Evolutionary conservation across 2,329 filamentous ascomycete genomes (phyloP).

Genomic region (Sporothrix brasiliensis): DNA sequence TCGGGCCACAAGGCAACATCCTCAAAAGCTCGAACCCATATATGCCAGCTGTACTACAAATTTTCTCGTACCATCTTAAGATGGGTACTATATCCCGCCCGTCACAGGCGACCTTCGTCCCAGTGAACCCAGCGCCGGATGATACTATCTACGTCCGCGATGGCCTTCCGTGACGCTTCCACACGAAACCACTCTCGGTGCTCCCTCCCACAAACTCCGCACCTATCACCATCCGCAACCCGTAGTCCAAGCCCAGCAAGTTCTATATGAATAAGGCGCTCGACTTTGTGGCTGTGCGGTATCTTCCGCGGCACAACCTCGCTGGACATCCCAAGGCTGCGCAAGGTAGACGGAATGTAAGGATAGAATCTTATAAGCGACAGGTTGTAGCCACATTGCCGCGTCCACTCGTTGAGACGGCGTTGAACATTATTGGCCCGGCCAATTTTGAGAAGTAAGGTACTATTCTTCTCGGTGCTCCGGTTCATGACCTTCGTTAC

Average conservation of each 20-base stretch:
- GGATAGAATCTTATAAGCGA: conserved; percentile 92
- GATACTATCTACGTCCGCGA: conserved; percentile 67
- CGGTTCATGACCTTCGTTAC: not conserved
- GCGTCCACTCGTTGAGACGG: conserved; percentile 87
- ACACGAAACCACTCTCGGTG: conserved; percentile 97
- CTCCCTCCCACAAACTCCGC: conserved; percentile 76
- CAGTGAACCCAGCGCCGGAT: conserved; percentile 81
- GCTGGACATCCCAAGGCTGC: not conserved
- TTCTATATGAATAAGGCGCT: conserved; percentile 88
- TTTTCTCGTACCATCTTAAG: not conserved
- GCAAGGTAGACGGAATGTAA: conserved; percentile 59
- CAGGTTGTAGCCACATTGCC: conserved; percentile 87
- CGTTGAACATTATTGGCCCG: conserved; percentile 81
- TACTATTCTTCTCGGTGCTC: conserved; percentile 34
- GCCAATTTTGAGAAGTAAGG: conserved; percentile 63
- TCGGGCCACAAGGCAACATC: too few relatives aligned
- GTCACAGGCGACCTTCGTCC: conserved; percentile 58
- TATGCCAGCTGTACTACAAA: not conserved
- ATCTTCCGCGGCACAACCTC: conserved; percentile 64
- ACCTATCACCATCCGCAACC: conserved; percentile 59
- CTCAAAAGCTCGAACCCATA: too few relatives aligned
- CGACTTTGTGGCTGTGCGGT: conserved; percentile 83
- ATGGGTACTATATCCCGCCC: not conserved
- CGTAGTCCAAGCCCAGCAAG: conserved; percentile 65
- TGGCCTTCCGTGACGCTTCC: conserved; percentile 69